Percentiles rank a stretch among this genome's conserved stretches.
phyloP scores from a whole-genome alignment of 805 yeast genomes.

The Saccharomycopsis oosterbeekiorum region DNA sequence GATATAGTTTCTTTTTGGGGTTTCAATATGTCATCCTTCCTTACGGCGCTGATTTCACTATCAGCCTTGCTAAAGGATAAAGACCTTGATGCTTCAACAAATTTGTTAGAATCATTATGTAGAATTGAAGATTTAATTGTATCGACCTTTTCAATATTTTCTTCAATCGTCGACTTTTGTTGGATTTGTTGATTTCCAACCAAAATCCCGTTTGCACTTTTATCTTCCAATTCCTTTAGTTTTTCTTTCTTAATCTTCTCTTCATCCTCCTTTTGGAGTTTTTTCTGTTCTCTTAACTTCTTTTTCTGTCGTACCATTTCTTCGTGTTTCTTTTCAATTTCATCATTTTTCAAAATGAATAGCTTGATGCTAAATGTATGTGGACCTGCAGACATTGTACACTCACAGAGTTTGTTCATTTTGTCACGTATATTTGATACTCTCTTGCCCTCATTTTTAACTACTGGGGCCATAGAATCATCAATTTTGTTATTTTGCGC shows the following conservation, averaged over 20 bases:
- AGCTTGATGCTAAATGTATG: constrained; percentile 69
- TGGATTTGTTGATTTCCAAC: not conserved
- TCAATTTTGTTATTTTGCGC: not conserved
- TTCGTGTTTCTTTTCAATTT: constrained; percentile 41
- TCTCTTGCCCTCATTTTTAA: constrained; percentile 17
- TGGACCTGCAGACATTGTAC: constrained; percentile 66
- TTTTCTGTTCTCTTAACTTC: constrained; percentile 21
- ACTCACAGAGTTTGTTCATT: constrained; percentile 82
- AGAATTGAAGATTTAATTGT: not conserved
- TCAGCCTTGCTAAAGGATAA: not conserved
- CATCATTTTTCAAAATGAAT: constrained; percentile 79
- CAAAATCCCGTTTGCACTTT: not conserved
- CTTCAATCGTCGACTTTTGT: not conserved
- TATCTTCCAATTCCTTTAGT: constrained; percentile 22
- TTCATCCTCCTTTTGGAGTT: constrained; percentile 27
- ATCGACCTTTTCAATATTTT: not conserved
- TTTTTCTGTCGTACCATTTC: constrained; percentile 26
- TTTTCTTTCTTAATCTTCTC: constrained; percentile 25
- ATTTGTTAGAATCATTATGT: not conserved
- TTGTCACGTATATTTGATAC: constrained; percentile 62
- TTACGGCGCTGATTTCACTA: not conserved
- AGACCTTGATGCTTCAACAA: not conserved
- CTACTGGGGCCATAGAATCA: not conserved
- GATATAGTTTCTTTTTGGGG: too few relatives aligned
- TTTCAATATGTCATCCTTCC: not conserved